Base-by-base conservation (phyloP, 345 rosid genomes). In the Microthlaspi erraticum region DNA sequence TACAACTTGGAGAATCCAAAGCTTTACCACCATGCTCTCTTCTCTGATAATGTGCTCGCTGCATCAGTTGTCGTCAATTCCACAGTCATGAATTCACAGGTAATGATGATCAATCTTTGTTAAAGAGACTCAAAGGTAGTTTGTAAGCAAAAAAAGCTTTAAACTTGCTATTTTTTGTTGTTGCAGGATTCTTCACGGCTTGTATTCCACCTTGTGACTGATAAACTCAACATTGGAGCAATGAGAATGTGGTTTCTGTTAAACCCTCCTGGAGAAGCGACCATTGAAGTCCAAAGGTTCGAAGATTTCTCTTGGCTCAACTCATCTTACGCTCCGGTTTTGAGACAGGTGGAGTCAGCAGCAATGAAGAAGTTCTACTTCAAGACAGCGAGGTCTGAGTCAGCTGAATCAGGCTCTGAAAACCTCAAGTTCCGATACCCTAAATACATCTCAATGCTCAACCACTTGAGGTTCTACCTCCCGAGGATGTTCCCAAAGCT, bases 1-100 rank as follows among this genome's bases (percentile, higher is more conserved):
- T 92, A 88, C 81, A 91, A 94, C 70, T 80, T 94, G 82, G 97
- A 84, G 81, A 83, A 88, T 38, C 88, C 92, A 49, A 76, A 66
- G 54, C 85, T 87, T 38, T 51, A 43, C 43, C 80, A 77, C 49
- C 71, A 64, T 23, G 66, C 76, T 23, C 38, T 77, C 61, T 66
- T 78, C 71, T 78, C 77, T 54, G 77, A 78, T 48, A 78, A 72
- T 38, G 72, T 78, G 5, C 29, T 78, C 53, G 78, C 81, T 17
- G n/a, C 81, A 43, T 73, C 78, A 68, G 81, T 68, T 32, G 78
- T 63, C 4, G 61, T 78, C 45, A 68, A 48, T 7, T 78, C 81
- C 12, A 73, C 78, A 49, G 69, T 77, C 33, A 9, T 36, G 6
- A 77, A 77, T 54, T 58, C 77, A 57, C 0, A 70, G 61, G 79